A percentile compares a stretch with the other conserved stretches of the same genome.
Conservation (phyloP, 2,329 filamentous ascomycete species). For the Parascedosporium putredinis region DNA sequence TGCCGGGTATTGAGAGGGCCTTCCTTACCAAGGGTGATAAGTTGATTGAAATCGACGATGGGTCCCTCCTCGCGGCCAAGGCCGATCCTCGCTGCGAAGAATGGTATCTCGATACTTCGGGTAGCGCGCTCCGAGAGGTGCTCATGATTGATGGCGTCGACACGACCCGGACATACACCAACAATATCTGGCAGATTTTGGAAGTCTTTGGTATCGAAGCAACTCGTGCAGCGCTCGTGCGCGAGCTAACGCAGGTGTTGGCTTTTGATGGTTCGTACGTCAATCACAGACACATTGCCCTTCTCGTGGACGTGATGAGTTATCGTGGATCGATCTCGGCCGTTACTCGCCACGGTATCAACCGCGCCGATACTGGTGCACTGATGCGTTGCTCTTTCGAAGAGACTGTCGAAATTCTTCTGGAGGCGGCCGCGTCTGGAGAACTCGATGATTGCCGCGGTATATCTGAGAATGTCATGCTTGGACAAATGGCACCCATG, state of each 20-base stretch:
- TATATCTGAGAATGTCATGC: conserved; percentile 97
- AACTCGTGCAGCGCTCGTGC: conserved; percentile 73
- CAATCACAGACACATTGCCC: conserved; percentile 93
- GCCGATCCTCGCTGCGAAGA: conserved; percentile 69
- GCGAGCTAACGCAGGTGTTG: conserved; percentile 83
- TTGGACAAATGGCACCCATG: conserved; percentile 93
- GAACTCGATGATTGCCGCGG: conserved; percentile 96
- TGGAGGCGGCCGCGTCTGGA: conserved; percentile 88
- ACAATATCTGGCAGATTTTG: conserved; percentile 90
- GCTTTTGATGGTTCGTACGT: conserved; percentile 99
- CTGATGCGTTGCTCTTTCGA: conserved; percentile 99
- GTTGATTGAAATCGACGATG: conserved; percentile 57
- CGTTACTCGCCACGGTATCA: conserved; percentile 96
- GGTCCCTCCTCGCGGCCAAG: conserved; percentile 64
- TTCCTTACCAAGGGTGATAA: conserved; percentile 79
- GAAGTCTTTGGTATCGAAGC: conserved; percentile 96
- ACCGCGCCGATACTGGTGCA: conserved; percentile 92
- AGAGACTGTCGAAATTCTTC: conserved; percentile 95
- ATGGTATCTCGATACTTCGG: conserved; percentile 93
- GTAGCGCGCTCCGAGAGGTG: conserved; percentile 76
- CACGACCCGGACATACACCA: conserved; percentile 75
- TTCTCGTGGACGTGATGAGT: conserved; percentile 96
- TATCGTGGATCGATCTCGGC: conserved; percentile 89
- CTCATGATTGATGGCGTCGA: conserved; percentile 84
- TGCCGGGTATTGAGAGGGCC: conserved; percentile 76